Evolutionary conservation across 2,329 filamentous ascomycete species (phyloP).

Genomic region (Pseudogymnoascus sp.): DNA sequence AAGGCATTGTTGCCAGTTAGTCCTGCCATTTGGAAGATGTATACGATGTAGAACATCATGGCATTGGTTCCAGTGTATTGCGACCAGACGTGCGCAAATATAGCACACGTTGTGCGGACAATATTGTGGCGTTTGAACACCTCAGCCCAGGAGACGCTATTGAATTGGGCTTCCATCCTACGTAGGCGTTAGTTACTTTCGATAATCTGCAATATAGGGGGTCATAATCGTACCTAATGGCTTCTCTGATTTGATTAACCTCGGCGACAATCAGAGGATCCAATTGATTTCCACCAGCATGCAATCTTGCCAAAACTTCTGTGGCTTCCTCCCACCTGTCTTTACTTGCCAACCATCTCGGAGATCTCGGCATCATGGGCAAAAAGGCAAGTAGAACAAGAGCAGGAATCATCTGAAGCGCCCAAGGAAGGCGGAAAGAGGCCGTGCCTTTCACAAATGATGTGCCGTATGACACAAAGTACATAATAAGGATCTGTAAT

Average conservation of each 20-base stretch:
- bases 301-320: conserved; percentile 46
- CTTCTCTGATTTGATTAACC: conserved; percentile 40
- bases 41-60: conserved; percentile 31
- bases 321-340: conserved; percentile 38
- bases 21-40: conserved; percentile 32
- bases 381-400: conserved; percentile 35
- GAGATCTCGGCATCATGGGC: conserved; percentile 39
- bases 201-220: neutral
- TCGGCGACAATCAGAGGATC: conserved; percentile 50
- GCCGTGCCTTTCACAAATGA: conserved; percentile 35
- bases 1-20: conserved; percentile 29
- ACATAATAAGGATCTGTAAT: conserved; percentile 37
- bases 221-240: neutral
- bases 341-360: conserved; percentile 43
- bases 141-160: neutral
- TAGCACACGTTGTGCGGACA: neutral
- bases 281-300: conserved; percentile 45
- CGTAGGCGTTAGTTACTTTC: neutral
- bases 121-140: neutral
- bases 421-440: conserved; percentile 45
- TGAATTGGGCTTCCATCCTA: neutral
- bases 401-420: conserved; percentile 39
- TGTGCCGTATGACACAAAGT: conserved; percentile 41
- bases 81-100: conserved; percentile 16
- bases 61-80: conserved; percentile 21